Base-by-base conservation (phyloP, 192 early-diverging fungal species). In the Coemansia sp. region DNA sequence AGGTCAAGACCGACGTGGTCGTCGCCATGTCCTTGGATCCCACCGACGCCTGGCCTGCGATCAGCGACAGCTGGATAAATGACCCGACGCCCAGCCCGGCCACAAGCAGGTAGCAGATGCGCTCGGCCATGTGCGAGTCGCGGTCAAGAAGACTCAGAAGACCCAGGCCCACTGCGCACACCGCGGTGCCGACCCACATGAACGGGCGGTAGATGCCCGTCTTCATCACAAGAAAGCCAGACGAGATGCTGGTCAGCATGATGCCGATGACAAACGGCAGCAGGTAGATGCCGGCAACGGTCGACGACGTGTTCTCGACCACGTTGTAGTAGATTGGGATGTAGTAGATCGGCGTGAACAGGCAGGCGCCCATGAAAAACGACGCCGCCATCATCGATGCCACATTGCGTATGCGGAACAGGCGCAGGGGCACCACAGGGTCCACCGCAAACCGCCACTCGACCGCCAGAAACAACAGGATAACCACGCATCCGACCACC, bases 1-100 rank as follows among this genome's bases (percentile, higher is more conserved):
- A 93, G 18, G 86, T 85, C 12, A 85, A 69, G 58, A 89, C 80
- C 1, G 89, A 78, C 0, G 91, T 92, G 54, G 84, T 88, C 28
- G 88, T 42, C 16, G 91, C 91, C 67, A 93, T 88, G 18, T 91
- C 83, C 30, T 71, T 63, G 10, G 76, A 64, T 17, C 57, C 65
- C 18, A 91, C 92, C 25, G 85, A 71, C 0, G 88, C 84, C 82
- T 95, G 93, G 32, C 85, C 84, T 5, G 85, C 90, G 14, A 93
- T 79, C 29, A 93, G 70, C 51, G 87, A 80, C 2, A 87, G 87
- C 80, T 94, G 94, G 69, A 94, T 84, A 56, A 87, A 85, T 22
- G 84, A 68, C 18, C 96, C 94, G 7, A 89, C 63, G 11, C 96
- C 94, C 11, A 88, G 25, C 14, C 93, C 94, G n/a, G 86, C 63